phyloP scores from a whole-genome alignment of 176 grass and related monocot genomes.

The Puya raimondii region DNA sequence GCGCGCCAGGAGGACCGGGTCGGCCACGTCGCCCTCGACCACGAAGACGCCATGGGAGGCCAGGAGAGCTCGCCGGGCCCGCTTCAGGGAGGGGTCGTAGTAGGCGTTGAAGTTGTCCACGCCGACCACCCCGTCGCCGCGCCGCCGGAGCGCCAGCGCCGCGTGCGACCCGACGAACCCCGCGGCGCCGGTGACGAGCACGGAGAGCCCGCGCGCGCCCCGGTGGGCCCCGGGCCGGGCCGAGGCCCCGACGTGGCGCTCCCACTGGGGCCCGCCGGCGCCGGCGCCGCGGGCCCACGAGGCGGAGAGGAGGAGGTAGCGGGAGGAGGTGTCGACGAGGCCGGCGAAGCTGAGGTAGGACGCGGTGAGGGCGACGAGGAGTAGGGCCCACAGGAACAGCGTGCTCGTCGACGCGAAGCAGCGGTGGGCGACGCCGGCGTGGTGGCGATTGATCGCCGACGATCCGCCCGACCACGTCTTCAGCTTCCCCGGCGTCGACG shows the following conservation, averaged over 20 bases:
- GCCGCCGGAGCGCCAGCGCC: slow-evolving; percentile 35
- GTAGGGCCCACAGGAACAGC: slow-evolving; percentile 61
- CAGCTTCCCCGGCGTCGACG: slow-evolving; percentile 71
- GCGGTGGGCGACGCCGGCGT: slow-evolving; percentile 23
- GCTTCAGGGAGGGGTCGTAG: slow-evolving; percentile 66
- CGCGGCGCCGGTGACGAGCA: slow-evolving; percentile 60
- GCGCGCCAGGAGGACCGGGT: slow-evolving; percentile 45
- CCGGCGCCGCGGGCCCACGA: slow-evolving; percentile 22
- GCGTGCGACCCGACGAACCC: slow-evolving; percentile 60
- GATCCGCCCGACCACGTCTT: slow-evolving; percentile 42
- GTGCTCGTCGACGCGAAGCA: slow-evolving; percentile 77
- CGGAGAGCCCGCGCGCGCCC: slow-evolving; percentile 28
- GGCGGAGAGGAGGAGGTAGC: slow-evolving; percentile 41
- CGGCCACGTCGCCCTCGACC: slow-evolving; percentile 60
- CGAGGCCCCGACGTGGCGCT: slow-evolving; percentile 48
- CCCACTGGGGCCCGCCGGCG: slow-evolving; percentile 47
- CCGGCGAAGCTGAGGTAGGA: slow-evolving; percentile 63
- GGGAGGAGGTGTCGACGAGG: slow-evolving; percentile 41
- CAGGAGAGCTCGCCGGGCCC: slow-evolving; percentile 48
- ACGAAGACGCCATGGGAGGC: slow-evolving; percentile 41
- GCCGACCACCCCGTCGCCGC: slow-evolving; percentile 61
- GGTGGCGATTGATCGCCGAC: slow-evolving; percentile 30
- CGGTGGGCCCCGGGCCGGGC: slow-evolving; percentile 18
- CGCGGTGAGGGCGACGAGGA: slow-evolving; percentile 49
- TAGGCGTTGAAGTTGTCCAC: slow-evolving; percentile 70